Evolutionary conservation across 2,329 filamentous ascomycete genomes (phyloP).

Genomic region (Xylaria polymorpha): DNA sequence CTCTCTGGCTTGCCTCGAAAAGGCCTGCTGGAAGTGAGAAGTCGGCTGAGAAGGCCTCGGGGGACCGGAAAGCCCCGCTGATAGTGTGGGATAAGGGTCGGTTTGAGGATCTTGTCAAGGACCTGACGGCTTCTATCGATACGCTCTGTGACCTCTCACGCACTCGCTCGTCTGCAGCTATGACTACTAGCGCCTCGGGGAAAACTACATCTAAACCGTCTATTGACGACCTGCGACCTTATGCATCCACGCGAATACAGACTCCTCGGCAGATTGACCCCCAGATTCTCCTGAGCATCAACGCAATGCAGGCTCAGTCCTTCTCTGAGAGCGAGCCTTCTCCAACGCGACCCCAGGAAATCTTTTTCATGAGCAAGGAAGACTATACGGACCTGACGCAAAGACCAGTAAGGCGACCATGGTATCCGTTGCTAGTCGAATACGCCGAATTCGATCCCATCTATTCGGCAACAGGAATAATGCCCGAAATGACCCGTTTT

Average conservation of each 20-base stretch:
- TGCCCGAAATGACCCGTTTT: conserved; percentile 72
- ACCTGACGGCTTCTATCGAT: conserved; percentile 82
- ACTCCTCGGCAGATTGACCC: conserved; percentile 71
- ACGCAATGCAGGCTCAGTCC: conserved; percentile 54
- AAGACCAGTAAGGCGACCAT: conserved; percentile 58
- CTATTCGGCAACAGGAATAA: conserved; percentile 70
- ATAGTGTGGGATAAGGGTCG: conserved; percentile 76
- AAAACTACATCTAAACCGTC: conserved; percentile 54
- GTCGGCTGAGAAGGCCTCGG: conserved; percentile 52
- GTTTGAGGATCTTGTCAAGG: conserved; percentile 79
- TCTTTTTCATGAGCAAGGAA: conserved; percentile 64
- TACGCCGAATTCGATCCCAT: conserved; percentile 74
- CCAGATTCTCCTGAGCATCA: conserved; percentile 61
- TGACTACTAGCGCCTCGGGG: conserved; percentile 49
- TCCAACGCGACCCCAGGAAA: conserved; percentile 55
- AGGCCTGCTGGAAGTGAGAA: conserved; percentile 55
- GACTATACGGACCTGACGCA: conserved; percentile 62
- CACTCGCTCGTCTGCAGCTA: conserved; percentile 64
- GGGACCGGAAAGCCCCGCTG: conserved; percentile 65
- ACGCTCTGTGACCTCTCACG: conserved; percentile 81
- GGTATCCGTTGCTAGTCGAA: conserved; percentile 73
- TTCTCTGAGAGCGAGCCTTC: conserved; percentile 51
- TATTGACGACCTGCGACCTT: conserved; percentile 61
- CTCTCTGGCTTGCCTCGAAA: conserved; percentile 73
- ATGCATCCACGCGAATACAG: conserved; percentile 70